Conservation (phyloP, 495 filamentous ascomycete species). For the Margaritispora aquatica region DNA sequence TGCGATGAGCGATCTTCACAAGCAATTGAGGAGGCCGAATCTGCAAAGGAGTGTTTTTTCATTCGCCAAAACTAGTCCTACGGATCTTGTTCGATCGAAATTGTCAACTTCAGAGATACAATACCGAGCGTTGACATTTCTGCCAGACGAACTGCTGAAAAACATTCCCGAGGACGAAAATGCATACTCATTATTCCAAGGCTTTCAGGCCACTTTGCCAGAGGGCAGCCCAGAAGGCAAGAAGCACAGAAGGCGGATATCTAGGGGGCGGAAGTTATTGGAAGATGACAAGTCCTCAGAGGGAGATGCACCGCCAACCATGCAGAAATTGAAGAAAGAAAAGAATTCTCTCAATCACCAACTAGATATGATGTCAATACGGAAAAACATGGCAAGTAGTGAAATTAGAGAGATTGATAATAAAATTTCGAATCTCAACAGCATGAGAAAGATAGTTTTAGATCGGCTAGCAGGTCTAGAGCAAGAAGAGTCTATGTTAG, state of each 20-base stretch:
- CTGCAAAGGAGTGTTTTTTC: conserved; percentile 87
- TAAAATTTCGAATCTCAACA: conserved; percentile 90
- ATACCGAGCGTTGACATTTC: conserved; percentile 80
- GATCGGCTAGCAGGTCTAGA: conserved; percentile 87
- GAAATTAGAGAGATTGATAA: conserved; percentile 96
- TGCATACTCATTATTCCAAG: conserved; percentile 89
- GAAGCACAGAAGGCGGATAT: conserved; percentile 61
- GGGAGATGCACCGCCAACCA: conserved; percentile 38
- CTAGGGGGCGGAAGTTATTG: conserved; percentile 68
- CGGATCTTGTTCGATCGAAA: conserved; percentile 86
- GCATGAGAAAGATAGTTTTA: conserved; percentile 88
- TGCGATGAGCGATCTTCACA: conserved; percentile 86
- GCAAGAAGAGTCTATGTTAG: conserved; percentile 82
- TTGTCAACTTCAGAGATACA: conserved; percentile 91
- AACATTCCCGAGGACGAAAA: conserved; percentile 84
- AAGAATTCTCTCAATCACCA: conserved; percentile 69
- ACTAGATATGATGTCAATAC: conserved; percentile 83
- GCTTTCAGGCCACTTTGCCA: conserved; percentile 86
- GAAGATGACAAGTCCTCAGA: conserved; percentile 45
- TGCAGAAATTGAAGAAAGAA: conserved; percentile 69
- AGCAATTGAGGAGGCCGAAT: conserved; percentile 72
- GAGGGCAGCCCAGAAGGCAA: conserved; percentile 62
- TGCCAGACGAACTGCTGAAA: conserved; percentile 83
- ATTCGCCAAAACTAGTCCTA: conserved; percentile 79
- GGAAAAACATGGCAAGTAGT: conserved; percentile 95